Base-by-base conservation (phyloP, 345 rosid genomes). In the Pistacia atlantica region DNA sequence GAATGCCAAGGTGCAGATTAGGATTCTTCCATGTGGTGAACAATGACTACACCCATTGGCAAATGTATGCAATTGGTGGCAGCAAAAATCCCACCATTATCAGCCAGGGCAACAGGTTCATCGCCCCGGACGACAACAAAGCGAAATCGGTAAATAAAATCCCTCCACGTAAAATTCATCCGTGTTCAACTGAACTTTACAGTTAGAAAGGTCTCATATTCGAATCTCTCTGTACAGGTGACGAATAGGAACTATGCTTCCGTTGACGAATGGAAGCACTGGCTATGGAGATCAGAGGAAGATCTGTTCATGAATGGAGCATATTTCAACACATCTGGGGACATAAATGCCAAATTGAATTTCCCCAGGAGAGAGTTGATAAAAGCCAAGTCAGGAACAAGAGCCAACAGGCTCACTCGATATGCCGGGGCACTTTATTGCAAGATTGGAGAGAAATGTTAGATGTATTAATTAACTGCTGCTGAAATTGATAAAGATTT, bases 41-140 rank as follows among this genome's bases (percentile, higher is more conserved):
- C 77, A 90, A 92, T 79, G 94, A 92, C 77, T 92, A 90, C 72
- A 84, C 92, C 67, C 93, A 92, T 46, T 92, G 97, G 97, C 80
- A 75, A 52, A 89, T 88, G 89, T 91, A 91, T 65, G 94, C 94
- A 12, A 86, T 91, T n/a, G 94, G 97, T 28, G 97, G 97, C 16
- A 88, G 94, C 81, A 58, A 75, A 67, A 51, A 78, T 54, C 97
- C 97, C 1, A 92, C 92, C 60, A 87, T 90, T 62, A 77, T 90
- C 67, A 89, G 95, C 84, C 91, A 89, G 73, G 97, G 97, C 45
- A 89, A 92, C 76, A 77, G 93, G 48, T 92, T 89, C 86, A 85
- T 87, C 8, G 95, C 97, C 67, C 92, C 92, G 1, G 12, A 69
- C 60, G 84, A 87, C 65, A n/a, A 18, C 14, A 5, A 13, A 46